Conservation (phyloP, 2,329 filamentous ascomycete species). For the Aureobasidium sp. region DNA sequence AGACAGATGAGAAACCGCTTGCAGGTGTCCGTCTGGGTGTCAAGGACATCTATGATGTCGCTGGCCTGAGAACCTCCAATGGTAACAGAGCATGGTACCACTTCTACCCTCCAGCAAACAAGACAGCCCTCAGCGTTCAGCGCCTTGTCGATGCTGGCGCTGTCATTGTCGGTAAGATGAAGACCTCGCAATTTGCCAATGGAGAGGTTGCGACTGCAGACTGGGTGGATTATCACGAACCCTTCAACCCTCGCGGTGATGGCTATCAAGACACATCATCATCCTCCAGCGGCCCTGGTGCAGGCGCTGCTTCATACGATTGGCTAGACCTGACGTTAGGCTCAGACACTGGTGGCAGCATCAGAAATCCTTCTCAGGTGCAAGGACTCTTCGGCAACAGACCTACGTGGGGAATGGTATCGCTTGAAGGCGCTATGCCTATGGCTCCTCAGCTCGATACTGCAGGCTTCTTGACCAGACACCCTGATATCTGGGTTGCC, state of each 20-base stretch:
- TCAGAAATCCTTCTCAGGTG: slow-evolving; percentile 39
- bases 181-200: slow-evolving; percentile 38
- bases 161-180: slow-evolving; percentile 38
- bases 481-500: slow-evolving; percentile 35
- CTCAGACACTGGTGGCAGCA: slow-evolving; percentile 42
- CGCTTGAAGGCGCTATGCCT: slow-evolving; percentile 41
- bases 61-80: slow-evolving; percentile 46
- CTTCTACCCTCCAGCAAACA: slow-evolving; percentile 39
- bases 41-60: slow-evolving; percentile 54
- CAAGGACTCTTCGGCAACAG: slow-evolving; percentile 45
- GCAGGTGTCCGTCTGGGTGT: slow-evolving; percentile 52
- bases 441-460: slow-evolving; percentile 41
- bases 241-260: slow-evolving; percentile 37
- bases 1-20: slow-evolving; percentile 45
- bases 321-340: slow-evolving; percentile 45
- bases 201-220: slow-evolving; percentile 42
- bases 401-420: slow-evolving; percentile 39
- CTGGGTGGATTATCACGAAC: slow-evolving; percentile 38
- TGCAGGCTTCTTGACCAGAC: slow-evolving; percentile 37
- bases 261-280: slow-evolving; percentile 39
- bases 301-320: slow-evolving; percentile 35
- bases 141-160: slow-evolving; percentile 52
- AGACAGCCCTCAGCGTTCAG: slow-evolving; percentile 44
- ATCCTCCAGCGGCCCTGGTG: slow-evolving; percentile 39
- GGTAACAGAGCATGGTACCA: slow-evolving; percentile 52